Percentiles rank a stretch among this genome's conserved stretches.
Evolutionary conservation across 2,329 filamentous ascomycete species (phyloP).

Genomic region (Phoma sp.): DNA sequence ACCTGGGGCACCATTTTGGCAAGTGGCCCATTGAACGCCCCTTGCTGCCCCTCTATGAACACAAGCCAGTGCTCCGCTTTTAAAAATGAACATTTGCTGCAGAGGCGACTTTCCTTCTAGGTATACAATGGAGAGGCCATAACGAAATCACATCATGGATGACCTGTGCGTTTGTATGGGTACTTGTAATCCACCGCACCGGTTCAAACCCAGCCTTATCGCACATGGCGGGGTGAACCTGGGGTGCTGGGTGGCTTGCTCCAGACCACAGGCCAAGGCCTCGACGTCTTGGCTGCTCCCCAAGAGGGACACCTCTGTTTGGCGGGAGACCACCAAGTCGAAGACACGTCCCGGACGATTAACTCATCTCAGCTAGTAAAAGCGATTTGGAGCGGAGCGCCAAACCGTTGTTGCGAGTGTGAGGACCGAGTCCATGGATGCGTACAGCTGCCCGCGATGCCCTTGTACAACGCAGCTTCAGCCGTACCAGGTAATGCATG

Average conservation of each 20-base stretch:
- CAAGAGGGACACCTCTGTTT: conserved; percentile 6
- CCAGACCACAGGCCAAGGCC: conserved; percentile 43
- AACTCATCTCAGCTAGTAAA: conserved; percentile 12
- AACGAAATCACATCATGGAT: no score
- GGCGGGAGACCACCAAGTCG: conserved; percentile 5
- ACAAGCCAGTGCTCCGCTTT: not conserved
- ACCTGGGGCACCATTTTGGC: not conserved
- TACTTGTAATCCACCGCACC: conserved; percentile 6
- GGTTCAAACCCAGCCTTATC: conserved; percentile 14
- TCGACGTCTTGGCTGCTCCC: conserved; percentile 36
- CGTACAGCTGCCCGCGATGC: conserved; percentile 1
- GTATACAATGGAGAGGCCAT: not conserved
- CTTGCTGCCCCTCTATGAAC: not conserved
- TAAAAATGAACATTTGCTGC: not conserved
- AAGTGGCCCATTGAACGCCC: not conserved
- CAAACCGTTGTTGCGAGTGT: conserved; percentile 10
- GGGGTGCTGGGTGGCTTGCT: conserved; percentile 41
- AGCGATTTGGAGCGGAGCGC: conserved; percentile 2
- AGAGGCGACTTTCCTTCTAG: no score
- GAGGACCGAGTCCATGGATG: not conserved
- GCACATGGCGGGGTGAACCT: conserved; percentile 24
- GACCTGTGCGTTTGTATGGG: not conserved
- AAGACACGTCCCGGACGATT: conserved; percentile 3
- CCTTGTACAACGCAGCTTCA: not conserved
- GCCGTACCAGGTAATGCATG: not conserved